Percentiles rank a stretch among this genome's conserved stretches.
Evolutionary conservation across 2,329 filamentous ascomycete genomes (phyloP).

Genomic region (Aspergillus udagawae): DNA sequence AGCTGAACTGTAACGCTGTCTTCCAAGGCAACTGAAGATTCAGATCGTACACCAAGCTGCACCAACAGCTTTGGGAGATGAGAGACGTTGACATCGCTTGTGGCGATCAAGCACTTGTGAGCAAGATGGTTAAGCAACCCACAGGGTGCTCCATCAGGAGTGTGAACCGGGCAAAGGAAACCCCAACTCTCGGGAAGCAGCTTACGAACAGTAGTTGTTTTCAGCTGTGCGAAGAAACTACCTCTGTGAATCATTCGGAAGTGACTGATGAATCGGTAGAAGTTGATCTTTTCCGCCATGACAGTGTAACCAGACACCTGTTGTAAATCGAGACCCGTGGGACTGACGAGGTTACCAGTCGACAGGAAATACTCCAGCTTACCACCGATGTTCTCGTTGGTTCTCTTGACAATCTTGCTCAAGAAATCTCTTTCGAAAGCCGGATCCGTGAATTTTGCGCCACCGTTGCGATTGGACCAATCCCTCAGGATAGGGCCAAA

Average conservation of each 20-base stretch:
- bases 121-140: conserved; percentile 92
- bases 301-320: conserved; percentile 94
- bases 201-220: conserved; percentile 95
- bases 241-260: conserved; percentile 99
- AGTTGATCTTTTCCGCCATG: conserved; percentile 98
- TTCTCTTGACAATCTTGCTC: conserved; percentile 69
- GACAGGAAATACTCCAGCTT: conserved; percentile 92
- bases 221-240: conserved; percentile 96
- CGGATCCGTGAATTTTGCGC: conserved; percentile 64
- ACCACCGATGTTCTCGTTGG: conserved; percentile 84
- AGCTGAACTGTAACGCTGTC: conserved; percentile 87
- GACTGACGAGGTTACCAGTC: conserved; percentile 87
- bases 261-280: conserved; percentile 95
- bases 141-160: conserved; percentile 91
- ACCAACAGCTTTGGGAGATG: conserved; percentile 68
- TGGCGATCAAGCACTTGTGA: conserved; percentile 90
- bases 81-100: conserved; percentile 68
- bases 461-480: conserved; percentile 51
- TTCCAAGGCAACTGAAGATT: conserved; percentile 71
- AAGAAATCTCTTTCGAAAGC: conserved; percentile 79
- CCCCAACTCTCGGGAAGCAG: conserved; percentile 96
- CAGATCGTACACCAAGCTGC: conserved; percentile 72
- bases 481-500: conserved; percentile 52
- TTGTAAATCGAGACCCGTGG: conserved; percentile 88
- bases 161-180: conserved; percentile 95